Conservation (phyloP, 331 rosid species). For the Prunus yedoensis region DNA sequence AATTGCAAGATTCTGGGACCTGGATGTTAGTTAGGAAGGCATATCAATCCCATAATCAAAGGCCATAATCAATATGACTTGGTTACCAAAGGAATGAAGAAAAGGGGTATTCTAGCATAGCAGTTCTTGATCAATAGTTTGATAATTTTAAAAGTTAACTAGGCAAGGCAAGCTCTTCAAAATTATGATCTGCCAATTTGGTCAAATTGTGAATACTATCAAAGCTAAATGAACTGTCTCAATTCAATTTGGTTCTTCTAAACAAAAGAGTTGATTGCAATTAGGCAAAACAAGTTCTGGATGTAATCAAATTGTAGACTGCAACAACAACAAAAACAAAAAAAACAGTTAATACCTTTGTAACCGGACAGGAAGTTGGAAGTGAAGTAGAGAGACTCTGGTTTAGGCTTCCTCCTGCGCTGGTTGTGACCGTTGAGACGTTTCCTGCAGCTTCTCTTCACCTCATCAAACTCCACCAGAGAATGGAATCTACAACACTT, state of each 20-base stretch:
- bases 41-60: constrained; percentile 12
- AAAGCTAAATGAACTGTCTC: neutral
- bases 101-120: neutral
- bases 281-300: neutral
- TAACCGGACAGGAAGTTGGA: constrained; percentile 49
- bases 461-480: constrained; percentile 91
- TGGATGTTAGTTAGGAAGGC: constrained; percentile 26
- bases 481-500: constrained; percentile 69
- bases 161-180: neutral
- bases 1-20: constrained; percentile 91
- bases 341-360: constrained; percentile 47
- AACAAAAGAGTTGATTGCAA: neutral
- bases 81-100: constrained; percentile 3
- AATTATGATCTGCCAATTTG: neutral
- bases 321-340: neutral
- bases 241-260: neutral
- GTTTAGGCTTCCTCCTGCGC: constrained; percentile 91
- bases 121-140: neutral
- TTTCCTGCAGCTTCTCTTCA: constrained; percentile 92
- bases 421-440: constrained; percentile 93
- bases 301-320: neutral
- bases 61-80: neutral
- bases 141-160: neutral
- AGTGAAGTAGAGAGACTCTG: constrained; percentile 67
- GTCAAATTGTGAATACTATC: neutral